Percentiles rank a stretch among this genome's conserved stretches.
phyloP scores from a whole-genome alignment of 306 rosid genomes.

The Malus domestica region ASM211411v1 NC_041804.1:26269001-26269500 shows the following conservation, averaged over 20 bases:
- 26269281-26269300: conserved; percentile 25
- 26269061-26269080: conserved; percentile 37
- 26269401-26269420: conserved; percentile 42
- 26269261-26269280: conserved; percentile 26
- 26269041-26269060: conserved; percentile 42
- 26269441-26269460: conserved; percentile 86
- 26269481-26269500: conserved; percentile 32
- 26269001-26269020: conserved; percentile 60
- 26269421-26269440: conserved; percentile 76
- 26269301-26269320: conserved; percentile 5
- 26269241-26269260: conserved; percentile 22
- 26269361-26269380: conserved; percentile 18
- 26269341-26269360: conserved; percentile 31
- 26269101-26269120: conserved; percentile 50
- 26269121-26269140: conserved; percentile 23
- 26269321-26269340: conserved; percentile 13
- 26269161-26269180: conserved; percentile 8
- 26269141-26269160: conserved; percentile 14
- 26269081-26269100: conserved; percentile 45
- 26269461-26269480: conserved; percentile 49
- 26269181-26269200: conserved; percentile 29
- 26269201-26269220: conserved; percentile 39
- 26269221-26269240: conserved; percentile 1
- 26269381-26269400: conserved; percentile 13
- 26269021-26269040: conserved; percentile 71